Evolutionary conservation across 2,329 filamentous ascomycete species (phyloP), one percentile per base, ranked within the genome.

Genomic region (Harringtonia lauricola): DNA sequence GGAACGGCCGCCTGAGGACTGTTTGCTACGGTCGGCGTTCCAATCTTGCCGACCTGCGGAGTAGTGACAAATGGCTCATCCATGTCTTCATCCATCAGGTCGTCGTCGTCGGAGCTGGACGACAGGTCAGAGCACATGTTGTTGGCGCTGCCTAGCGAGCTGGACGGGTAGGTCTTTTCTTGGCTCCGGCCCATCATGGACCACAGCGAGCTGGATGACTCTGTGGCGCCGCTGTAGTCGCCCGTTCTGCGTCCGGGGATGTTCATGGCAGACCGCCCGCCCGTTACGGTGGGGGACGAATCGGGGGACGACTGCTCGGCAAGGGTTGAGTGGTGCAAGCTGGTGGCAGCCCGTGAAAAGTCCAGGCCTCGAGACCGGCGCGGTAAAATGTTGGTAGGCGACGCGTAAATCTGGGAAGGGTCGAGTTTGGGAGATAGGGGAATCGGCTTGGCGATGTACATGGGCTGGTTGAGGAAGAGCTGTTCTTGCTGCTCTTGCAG

Each of bases 241-340:
- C 66, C 65, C 37, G 59, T 33, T 22, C 47, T 52, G 10, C 73
- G 67, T 35, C 65, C 65, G 8, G 76, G 77, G 39, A 81, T 81
- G 54, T 74, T 78, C 68, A 81, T 76, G 22, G 71, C 76, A 3
- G 41, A 39, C 7, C 24, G 43, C 33, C 36, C 26, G 15, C 42
- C 21, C 8, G 81, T 80, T 43, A 92, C 81, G 13, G 83, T 89
- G 1, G 92, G 92, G 1, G 89, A 95, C 0, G 87, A 92, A 59
- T 94, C 88, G 4, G 89, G 88, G 6, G 86, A 92, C 1, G 86
- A 84, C 59, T 83, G 78, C 53, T 95, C 86, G 44, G 90, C 89
- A 9, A 96, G 74, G 1, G 86, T 96, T 15, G 90, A 95, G 62
- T 96, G 92, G 64, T 96, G 92, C 19, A 98, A 71, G 58, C 89